Base-by-base conservation (phyloP, 2,329 filamentous ascomycete genomes). In the Chaetomiaceae sp. region DNA sequence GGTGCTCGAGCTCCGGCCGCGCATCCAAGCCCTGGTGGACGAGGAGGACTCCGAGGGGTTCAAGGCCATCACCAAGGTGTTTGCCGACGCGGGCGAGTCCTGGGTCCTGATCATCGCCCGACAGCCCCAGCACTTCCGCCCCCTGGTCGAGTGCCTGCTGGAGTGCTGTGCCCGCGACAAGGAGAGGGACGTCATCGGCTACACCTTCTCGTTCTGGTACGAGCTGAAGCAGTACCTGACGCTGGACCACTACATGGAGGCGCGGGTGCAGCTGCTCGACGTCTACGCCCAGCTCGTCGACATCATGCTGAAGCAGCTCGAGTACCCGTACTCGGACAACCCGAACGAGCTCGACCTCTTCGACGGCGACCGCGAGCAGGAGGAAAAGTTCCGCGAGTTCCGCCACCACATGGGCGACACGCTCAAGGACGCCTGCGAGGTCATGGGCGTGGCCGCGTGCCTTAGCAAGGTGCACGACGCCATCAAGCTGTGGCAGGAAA, bases 151-250 rank as follows among this genome's bases (percentile, higher is more conserved):
- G 62, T 83, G 87, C 6, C 83, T 99, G 14, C 77, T 97, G n/a
- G 91, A 97, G 70, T 96, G 90, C 64, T 91, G 89, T 54, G 82
- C 86, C 10, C 81, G 87, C 59, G 93, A 99, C 67, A 84, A 83
- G 65, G 92, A 96, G 48, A 83, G 87, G 55, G 93, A 99, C 59
- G 89, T 91, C 4, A 90, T 99, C 56, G 88, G 89, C 48, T 83
- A 93, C 62, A 99, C 95, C 0, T 99, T 99, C 70, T 83, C 83
- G 59, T 97, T 99, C 72, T 99, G 93, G 93, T 97, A 95, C 66
- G 93, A 99, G 65, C 78, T 99, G 41, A 99, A 99, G 74, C 90
- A 96, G 67, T 96, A 95, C 66, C 77, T 99, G 42, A 90, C 91
- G 2, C 70, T 99, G 47, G 92, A 97, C 31, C 86, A 86, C 59